phyloP scores from a whole-genome alignment of 768 basidiomycete genomes.

The Austroboletus eburneus region DNA sequence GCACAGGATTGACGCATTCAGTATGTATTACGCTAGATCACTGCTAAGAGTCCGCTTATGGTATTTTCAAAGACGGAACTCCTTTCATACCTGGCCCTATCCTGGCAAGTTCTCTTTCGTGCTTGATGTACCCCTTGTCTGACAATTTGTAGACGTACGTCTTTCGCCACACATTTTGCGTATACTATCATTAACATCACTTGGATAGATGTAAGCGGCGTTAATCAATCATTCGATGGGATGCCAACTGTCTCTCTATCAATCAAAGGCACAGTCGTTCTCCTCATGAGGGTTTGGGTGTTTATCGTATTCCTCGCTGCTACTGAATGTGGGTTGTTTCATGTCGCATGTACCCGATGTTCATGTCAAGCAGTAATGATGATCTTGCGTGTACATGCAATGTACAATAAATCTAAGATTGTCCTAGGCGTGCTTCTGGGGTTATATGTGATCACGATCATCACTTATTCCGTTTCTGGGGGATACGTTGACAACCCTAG shows the following conservation, averaged over 20 bases:
- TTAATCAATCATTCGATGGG: neutral
- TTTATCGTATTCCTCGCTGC: conserved; percentile 15
- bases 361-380: conserved; percentile 13
- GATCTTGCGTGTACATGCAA: conserved; percentile 24
- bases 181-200: neutral
- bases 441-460: conserved; percentile 7
- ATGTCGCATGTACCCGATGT: neutral
- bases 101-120: conserved; percentile 1
- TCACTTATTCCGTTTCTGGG: neutral
- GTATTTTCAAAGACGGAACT: conserved; percentile 8
- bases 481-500: conserved; percentile 4
- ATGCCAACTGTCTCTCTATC: neutral
- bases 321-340: conserved; percentile 15
- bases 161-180: neutral
- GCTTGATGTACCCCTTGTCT: neutral
- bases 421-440: conserved; percentile 14
- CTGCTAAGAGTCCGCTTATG: neutral
- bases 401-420: conserved; percentile 15
- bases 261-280: conserved; percentile 9
- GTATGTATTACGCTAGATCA: conserved; percentile 1
- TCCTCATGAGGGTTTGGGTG: neutral
- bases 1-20: conserved; percentile 5
- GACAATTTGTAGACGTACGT: conserved; percentile 13
- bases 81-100: conserved; percentile 17
- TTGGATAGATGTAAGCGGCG: conserved; percentile 13